Percentiles rank a stretch among this genome's conserved stretches.
Evolutionary conservation across 2,329 filamentous ascomycete genomes (phyloP).

Genomic region (Ophiocordyceps australis): DNA sequence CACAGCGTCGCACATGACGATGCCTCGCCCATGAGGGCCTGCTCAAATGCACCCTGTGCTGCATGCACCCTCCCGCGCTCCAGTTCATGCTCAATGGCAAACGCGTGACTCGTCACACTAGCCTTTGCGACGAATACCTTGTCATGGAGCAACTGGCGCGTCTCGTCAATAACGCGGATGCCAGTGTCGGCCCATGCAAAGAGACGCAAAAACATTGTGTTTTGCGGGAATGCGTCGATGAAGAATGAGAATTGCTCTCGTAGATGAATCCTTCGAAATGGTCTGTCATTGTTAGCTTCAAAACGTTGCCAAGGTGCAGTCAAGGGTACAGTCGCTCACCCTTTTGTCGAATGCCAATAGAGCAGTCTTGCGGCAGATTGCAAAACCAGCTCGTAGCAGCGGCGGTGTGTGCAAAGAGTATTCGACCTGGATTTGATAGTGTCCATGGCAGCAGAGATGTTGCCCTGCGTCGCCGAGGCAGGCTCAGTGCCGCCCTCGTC

Average conservation of each 20-base stretch:
- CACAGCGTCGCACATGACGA: conserved; percentile 24
- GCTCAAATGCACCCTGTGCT: conserved; percentile 30
- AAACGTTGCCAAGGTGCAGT: too few relatives aligned
- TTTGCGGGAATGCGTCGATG: conserved; percentile 49
- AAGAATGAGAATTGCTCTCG: conserved; percentile 42
- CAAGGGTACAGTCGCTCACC: too few relatives aligned
- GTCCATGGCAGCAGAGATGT: conserved; percentile 30
- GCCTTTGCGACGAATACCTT: conserved; percentile 25
- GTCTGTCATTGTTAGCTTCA: conserved; percentile 14
- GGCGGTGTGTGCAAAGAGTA: conserved; percentile 19
- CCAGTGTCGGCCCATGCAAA: conserved; percentile 58
- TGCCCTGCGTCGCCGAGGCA: conserved; percentile 28
- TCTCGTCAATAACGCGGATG: conserved; percentile 57
- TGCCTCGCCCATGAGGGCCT: conserved; percentile 23
- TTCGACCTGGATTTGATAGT: conserved; percentile 21
- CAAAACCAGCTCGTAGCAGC: conserved; percentile 42
- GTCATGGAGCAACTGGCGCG: conserved; percentile 45
- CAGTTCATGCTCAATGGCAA: conserved; percentile 33
- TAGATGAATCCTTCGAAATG: conserved; percentile 50
- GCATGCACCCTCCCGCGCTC: conserved; percentile 28
- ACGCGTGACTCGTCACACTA: conserved; percentile 23
- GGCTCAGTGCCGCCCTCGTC: conserved; percentile 21
- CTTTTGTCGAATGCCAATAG: conserved; percentile 42
- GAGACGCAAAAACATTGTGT: conserved; percentile 56
- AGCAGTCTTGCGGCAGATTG: conserved; percentile 52